Evolutionary conservation across 192 early-diverging fungal species (phyloP), one percentile per base, ranked within the genome.

Genomic region (Podila epicladia): DNA sequence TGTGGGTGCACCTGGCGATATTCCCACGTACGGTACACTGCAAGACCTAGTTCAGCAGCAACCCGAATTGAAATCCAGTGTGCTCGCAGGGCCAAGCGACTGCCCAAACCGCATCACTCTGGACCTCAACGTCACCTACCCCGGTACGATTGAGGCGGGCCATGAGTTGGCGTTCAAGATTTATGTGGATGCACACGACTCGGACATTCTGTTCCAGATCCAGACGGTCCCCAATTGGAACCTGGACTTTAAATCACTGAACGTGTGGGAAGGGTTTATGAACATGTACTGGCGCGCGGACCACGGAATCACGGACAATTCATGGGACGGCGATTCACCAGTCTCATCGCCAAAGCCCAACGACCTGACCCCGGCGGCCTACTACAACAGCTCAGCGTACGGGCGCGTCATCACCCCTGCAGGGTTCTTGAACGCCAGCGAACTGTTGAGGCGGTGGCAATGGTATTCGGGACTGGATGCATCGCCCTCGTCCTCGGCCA

Each of bases 211-310:
- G 28, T 83, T 72, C 37, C 28, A 72, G 26, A 51, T 83, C 57
- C 17, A 31, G 28, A 76, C 82, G 6, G 57, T 35, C 8, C 69
- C 69, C 3, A 13, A 49, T 0, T 20, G 9, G 28, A 37, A 50
- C 29, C 53, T 83, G 26, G 9, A 68, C 17, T 83, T 83, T 24
- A 26, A 50, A 5, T 57, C 82, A 0, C 65, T 59, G 33, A 83
- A 83, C 35, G 74, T 76, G 0, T 83, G 82, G 82, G 74, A 83
- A 35, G 82, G 82, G 11, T 75, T 67, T 11, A 83, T 83, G 74
- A 83, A 76, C 55, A 83, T 80, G 77, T 80, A 69, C 62, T 80
- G 77, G 77, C 65, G 77, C 28, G 77, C 77, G 5, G 32, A 49
- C 19, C 71, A 80, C 60, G 67, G 77, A 69, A 33, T 80, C 13